Conservation (phyloP, 2,329 filamentous ascomycete species). For the Fusarium longipes region DNA sequence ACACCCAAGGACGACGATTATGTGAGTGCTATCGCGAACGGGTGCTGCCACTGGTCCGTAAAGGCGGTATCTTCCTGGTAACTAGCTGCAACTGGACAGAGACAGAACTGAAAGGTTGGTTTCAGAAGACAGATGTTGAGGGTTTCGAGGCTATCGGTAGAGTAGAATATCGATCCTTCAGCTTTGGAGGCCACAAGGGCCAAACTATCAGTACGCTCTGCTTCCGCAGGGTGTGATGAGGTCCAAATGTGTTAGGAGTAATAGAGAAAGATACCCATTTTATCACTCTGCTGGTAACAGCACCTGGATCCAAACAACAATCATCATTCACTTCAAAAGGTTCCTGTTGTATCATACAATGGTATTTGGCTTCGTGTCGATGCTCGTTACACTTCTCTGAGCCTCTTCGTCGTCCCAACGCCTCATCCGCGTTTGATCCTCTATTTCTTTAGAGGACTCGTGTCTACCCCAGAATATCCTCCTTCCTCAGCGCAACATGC, state of each 20-base stretch:
- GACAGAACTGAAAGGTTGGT: slow-evolving; percentile 84
- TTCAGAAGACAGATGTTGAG: slow-evolving; percentile 59
- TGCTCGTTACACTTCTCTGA: slow-evolving; percentile 23
- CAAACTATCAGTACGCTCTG: slow-evolving; percentile 90
- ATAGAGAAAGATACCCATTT: slow-evolving; percentile 30
- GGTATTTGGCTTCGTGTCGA: slow-evolving; percentile 36
- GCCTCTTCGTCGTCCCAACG: slow-evolving; percentile 8
- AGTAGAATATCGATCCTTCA: slow-evolving; percentile 86
- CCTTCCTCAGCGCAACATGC: slow-evolving; percentile 11
- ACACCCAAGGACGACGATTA: slow-evolving; percentile 66
- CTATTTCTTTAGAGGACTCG: slow-evolving; percentile 9
- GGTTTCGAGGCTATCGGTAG: slow-evolving; percentile 71
- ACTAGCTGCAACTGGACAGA: slow-evolving; percentile 99
- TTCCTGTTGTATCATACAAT: slow-evolving; percentile 45
- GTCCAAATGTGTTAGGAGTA: not conserved
- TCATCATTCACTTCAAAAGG: slow-evolving; percentile 42
- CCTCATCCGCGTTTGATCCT: slow-evolving; percentile 1
- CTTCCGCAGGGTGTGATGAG: slow-evolving; percentile 66
- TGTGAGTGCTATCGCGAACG: slow-evolving; percentile 80
- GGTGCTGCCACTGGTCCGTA: slow-evolving; percentile 75
- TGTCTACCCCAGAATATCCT: slow-evolving; percentile 21
- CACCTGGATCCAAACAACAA: slow-evolving; percentile 31
- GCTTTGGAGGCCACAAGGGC: slow-evolving; percentile 88
- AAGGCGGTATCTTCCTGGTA: slow-evolving; percentile 80
- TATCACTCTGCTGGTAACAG: slow-evolving; percentile 19